Evolutionary conservation across 177 flowering plant genomes (phyloP), one percentile per base, ranked within the genome.

Genomic region (Vitis hybrid): DNA sequence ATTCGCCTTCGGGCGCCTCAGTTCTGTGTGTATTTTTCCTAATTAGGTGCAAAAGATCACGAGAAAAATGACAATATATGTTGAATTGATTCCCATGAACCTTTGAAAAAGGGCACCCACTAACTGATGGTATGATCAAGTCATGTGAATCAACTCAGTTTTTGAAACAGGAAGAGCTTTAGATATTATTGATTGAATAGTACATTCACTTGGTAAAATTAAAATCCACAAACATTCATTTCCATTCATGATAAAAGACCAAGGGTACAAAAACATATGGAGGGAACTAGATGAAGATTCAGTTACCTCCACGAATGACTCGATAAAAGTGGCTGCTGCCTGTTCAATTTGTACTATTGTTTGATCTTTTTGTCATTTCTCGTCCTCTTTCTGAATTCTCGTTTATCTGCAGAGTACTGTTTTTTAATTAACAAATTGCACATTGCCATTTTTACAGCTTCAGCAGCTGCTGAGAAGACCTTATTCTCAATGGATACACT

Each of bases 371-470:
- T 87, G 67, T 95, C 99, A 72, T 95, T 95, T 79, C 96, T 85
- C 52, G 89, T 81, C 74, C 81, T 82, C 82, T 95, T 95, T 74
- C 93, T 87, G 58, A 83, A 80, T 62, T 95, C 97, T 18, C 96
- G 77, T 18, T 78, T 90, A 69, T 90, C 97, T 0, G 58, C 60
- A 1, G 93, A 68, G 72, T 91, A 95, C 69, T 91, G 90, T 70
- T 87, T 90, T 72, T 95, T 95, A 39, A 81, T 88, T 57, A 93
- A 69, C 71, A 93, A 75, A 76, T 84, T 91, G 72, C 82, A 82
- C 94, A 95, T 86, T 33, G 98, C 87, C n/a, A 74, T 80, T 78
- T 86, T 87, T 48, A 93, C 85, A 11, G 99, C 94, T 74, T 93
- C 93, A 3, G 98, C 87, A 51, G 93, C 93, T 3, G 84, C 86